Percentiles rank a stretch among this genome's conserved stretches.
Evolutionary conservation across 805 yeast genomes (phyloP).

Genomic region (Lachancea nothofagi): DNA sequence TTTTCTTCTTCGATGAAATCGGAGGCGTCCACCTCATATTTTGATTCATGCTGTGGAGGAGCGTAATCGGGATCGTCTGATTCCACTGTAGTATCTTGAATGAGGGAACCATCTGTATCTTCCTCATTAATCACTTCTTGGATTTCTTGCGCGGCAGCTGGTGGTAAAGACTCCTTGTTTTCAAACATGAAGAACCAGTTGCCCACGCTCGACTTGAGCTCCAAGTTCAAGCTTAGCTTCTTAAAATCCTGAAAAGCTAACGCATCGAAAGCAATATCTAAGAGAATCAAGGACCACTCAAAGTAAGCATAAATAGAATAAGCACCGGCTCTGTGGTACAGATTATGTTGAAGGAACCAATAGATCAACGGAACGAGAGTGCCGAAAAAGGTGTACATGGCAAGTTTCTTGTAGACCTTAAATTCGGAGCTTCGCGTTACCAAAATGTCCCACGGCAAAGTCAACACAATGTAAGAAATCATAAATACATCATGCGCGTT

Average conservation of each 20-base stretch:
- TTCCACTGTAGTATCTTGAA: not conserved
- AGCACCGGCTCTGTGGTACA: constrained; percentile 84
- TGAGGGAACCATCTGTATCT: constrained; percentile 1
- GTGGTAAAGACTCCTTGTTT: constrained; percentile 13
- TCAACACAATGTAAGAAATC: constrained; percentile 82
- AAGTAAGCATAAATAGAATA: constrained; percentile 90
- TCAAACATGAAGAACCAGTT: constrained; percentile 17
- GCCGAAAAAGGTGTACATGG: constrained; percentile 61
- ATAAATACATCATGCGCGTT: constrained; percentile 94
- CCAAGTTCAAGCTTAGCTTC: constrained; percentile 5
- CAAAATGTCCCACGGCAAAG: constrained; percentile 83
- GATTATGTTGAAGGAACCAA: constrained; percentile 89
- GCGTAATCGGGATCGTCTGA: constrained; percentile 6
- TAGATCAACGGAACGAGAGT: constrained; percentile 76
- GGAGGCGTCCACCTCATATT: constrained; percentile 3
- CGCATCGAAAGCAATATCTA: constrained; percentile 82
- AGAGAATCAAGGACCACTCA: constrained; percentile 84
- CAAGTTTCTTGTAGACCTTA: constrained; percentile 39
- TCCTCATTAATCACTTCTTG: constrained; percentile 10
- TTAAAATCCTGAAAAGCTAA: constrained; percentile 67
- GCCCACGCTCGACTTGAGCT: constrained; percentile 16
- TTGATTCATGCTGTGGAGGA: not conserved
- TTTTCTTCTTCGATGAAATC: constrained; percentile 9
- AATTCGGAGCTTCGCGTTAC: constrained; percentile 45
- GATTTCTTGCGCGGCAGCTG: constrained; percentile 4